Evolutionary conservation across 2,329 filamentous ascomycete species (phyloP), one percentile per base, ranked within the genome.

Genomic region (Monilinia vaccinii-corymbosi): DNA sequence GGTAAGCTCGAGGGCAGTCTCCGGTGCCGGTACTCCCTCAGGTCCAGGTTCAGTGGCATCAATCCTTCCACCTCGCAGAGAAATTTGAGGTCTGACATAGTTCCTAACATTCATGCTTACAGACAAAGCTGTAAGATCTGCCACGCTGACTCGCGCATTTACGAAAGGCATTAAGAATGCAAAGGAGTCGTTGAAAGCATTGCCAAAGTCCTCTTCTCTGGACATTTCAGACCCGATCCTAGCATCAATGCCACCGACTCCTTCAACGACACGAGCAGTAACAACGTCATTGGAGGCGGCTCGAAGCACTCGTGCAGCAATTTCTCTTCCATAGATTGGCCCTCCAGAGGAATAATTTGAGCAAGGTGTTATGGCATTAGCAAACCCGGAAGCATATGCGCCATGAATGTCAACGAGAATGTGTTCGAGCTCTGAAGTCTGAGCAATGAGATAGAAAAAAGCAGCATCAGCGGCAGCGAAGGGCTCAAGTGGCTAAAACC

Each of bases 211-310:
- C 52, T 68, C 67, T 21, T 56, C 45, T 51, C 67, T 49, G 11
- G 58, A 56, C 7, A 58, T 52, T 44, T 69, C 59, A 44, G 58
- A 62, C 11, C 63, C 60, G 40, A 66, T 60, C 34, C 60, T 61
- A 14, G 73, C 83, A 66, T 86, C 83, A 38, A 85, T 61, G 0
- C 83, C 83, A 46, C 83, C 82, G 1, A 21, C 56, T 11, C 38
- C 56, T n/a, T 58, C 11, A 51, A 52, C 38, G 13, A 66, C 70
- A 65, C 80, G 81, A 31, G 74, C 78, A 5, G 81, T 82, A 5
- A 81, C 74, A 75, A 82, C 80, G 68, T 85, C 83, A 70, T 85
- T 83, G 62, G 85, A 85, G 23, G 78, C 81, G 11, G 79, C 77
- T 38, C 83, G 76, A 42, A 86, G 71, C 82, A 82, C 86, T 69